Evolutionary conservation across 352 stramenopile genomes (phyloP).

Genomic region (Halophytophthora polymorphica): DNA sequence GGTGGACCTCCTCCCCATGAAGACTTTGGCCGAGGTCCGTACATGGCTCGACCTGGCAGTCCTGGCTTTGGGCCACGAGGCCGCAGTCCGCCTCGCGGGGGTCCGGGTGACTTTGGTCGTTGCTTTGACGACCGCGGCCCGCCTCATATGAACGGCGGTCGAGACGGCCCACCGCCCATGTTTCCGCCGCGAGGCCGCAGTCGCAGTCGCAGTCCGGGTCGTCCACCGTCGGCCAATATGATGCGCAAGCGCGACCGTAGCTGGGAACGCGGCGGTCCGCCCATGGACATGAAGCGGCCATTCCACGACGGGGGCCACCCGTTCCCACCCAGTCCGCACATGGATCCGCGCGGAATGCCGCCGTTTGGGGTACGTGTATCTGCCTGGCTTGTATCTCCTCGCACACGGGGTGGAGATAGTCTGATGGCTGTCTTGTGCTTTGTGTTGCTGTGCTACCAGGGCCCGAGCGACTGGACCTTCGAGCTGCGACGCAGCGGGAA

Average conservation of each 20-base stretch:
- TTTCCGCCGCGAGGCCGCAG: constrained; percentile 30
- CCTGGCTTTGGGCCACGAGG: background rate
- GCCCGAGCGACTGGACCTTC: constrained; percentile 33
- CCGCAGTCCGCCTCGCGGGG: constrained; percentile 23
- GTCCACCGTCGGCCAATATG: constrained; percentile 21
- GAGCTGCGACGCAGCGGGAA: constrained; percentile 50
- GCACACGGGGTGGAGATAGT: background rate
- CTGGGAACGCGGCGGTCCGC: constrained; percentile 31
- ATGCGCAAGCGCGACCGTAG: constrained; percentile 43
- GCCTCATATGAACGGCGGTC: constrained; percentile 22
- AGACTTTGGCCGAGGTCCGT: constrained; percentile 15
- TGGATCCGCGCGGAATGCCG: constrained; percentile 21
- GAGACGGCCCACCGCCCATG: constrained; percentile 24
- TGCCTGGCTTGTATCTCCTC: background rate
- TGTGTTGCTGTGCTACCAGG: constrained; percentile 7
- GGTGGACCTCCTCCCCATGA: constrained; percentile 14
- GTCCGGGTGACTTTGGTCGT: constrained; percentile 18
- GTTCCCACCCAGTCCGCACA: constrained; percentile 25
- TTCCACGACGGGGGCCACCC: constrained; percentile 13
- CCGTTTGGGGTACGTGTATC: constrained; percentile 23
- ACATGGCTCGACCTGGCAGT: constrained; percentile 17
- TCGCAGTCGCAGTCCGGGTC: constrained; percentile 38
- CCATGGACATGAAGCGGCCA: constrained; percentile 15
- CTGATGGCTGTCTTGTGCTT: background rate
- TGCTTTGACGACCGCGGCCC: constrained; percentile 34